phyloP scores from a whole-genome alignment of 345 rosid species.

The Laguncularia racemosa region DNA sequence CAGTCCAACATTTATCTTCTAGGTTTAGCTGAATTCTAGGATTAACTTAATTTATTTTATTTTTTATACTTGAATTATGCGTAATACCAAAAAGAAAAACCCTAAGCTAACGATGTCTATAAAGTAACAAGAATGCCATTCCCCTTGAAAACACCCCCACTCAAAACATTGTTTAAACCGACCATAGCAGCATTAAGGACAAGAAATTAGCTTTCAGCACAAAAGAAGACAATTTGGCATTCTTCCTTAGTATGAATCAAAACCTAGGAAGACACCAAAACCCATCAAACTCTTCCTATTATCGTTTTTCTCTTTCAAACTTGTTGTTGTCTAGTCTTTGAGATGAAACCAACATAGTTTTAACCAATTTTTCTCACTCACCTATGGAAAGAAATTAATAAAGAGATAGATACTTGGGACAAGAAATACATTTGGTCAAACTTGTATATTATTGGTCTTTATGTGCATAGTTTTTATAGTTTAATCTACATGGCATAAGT shows the following conservation, averaged over 20 bases:
- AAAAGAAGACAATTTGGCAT: constrained; percentile 3
- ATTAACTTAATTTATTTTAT: no score
- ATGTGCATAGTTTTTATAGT: no score
- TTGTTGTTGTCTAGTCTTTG: constrained; percentile 1
- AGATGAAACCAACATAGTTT: background rate
- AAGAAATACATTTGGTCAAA: no score
- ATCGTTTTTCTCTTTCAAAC: constrained; percentile 1
- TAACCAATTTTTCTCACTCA: background rate
- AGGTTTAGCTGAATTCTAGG: background rate
- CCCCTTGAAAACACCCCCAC: constrained; percentile 9
- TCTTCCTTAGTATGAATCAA: constrained; percentile 1
- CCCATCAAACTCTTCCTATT: background rate
- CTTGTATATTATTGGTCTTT: no score
- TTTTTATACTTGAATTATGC: no score
- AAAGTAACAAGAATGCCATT: constrained; percentile 8
- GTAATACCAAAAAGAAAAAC: background rate
- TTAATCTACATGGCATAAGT: no score
- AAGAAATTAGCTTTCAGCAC: constrained; percentile 5
- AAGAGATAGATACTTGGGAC: no score
- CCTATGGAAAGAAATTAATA: background rate
- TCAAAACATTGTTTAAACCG: constrained; percentile 5
- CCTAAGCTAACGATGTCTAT: background rate
- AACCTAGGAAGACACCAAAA: constrained; percentile 6
- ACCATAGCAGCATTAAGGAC: background rate
- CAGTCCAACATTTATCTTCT: background rate